Evolutionary conservation across 176 grass and related monocot species (phyloP).

Genomic region (Aegilops bicornis): DNA sequence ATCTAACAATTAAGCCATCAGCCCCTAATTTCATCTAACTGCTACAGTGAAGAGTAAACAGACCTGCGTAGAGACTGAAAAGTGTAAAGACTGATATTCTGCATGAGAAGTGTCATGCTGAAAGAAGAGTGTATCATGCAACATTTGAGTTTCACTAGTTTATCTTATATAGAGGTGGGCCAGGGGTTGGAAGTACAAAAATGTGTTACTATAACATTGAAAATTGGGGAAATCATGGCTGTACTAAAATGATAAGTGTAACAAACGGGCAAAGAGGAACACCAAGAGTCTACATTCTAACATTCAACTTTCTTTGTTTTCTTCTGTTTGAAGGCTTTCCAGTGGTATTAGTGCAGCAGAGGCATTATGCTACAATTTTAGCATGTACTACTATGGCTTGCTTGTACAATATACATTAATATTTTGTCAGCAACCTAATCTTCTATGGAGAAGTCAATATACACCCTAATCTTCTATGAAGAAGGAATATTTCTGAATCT

Average conservation of each 20-base stretch:
- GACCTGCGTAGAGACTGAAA: not conserved
- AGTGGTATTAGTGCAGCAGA: not conserved
- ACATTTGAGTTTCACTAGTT: conserved; percentile 9
- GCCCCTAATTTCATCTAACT: not conserved
- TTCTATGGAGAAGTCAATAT: no score
- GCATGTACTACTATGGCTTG: not conserved
- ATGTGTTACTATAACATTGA: not conserved
- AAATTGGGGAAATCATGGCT: not conserved
- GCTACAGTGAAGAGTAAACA: not conserved
- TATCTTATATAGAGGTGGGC: not conserved
- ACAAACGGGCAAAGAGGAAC: not conserved
- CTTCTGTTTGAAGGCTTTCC: not conserved
- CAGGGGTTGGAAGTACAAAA: not conserved
- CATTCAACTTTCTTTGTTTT: conserved; percentile 1
- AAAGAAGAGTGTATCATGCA: not conserved
- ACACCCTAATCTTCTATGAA: not conserved
- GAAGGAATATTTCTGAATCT: conserved; percentile 15
- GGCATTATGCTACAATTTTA: not conserved
- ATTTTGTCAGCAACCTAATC: no score
- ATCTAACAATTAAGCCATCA: not conserved
- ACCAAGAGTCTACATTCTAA: not conserved
- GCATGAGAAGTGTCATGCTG: not conserved
- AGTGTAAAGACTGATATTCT: not conserved
- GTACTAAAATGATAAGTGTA: conserved; percentile 3
- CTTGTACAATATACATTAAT: not conserved